Base-by-base conservation (phyloP, 768 basidiomycete genomes). In the Hericium coralloides region DNA sequence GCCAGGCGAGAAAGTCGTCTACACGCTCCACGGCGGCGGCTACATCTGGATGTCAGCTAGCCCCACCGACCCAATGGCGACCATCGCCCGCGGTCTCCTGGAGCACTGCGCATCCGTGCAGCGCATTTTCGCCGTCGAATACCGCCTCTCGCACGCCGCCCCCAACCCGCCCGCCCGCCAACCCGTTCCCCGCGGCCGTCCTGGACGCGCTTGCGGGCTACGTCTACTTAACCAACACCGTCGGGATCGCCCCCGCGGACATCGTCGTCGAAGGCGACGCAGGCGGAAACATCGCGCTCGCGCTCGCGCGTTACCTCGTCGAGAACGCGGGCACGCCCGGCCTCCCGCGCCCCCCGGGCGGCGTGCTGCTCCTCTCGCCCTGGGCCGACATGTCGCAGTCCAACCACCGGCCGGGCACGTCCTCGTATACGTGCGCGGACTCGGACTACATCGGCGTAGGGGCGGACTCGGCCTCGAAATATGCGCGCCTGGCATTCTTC, bases 1-100 rank as follows among this genome's bases (percentile, higher is more conserved):
- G 49, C 72, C 74, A 0, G 79, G 78, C 22, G 81, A 84, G 67
- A 82, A 80, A 59, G 75, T 85, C 4, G 65, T 84, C n/a, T 80
- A 80, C 63, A 70, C 71, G 50, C 66, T 88, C n/a, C 86, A 87
- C 59, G 85, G 85, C n/a, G 85, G 85, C 6, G 83, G 72, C 1
- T 86, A 81, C 60, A 68, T 74, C 26, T 70, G 72, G 18, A 64
- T 79, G 6, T 81, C 81, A 8, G 85, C 82, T 2, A 79, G 82
- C 59, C 84, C 85, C n/a, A 67, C 67, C 2, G 78, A 79, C 37
- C 36, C 63, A 1, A 8, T 38, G 10, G 63, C 60, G n/a, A 66
- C 83, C 31, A 65, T 88, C 22, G 64, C 79, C 58, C 71, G 79
- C 38, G 45, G 54, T 15, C 54, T 55, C 14, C 43, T 47, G 2